Base-by-base conservation (phyloP, 2,329 filamentous ascomycete genomes). In the Fusarium burgessii region DNA sequence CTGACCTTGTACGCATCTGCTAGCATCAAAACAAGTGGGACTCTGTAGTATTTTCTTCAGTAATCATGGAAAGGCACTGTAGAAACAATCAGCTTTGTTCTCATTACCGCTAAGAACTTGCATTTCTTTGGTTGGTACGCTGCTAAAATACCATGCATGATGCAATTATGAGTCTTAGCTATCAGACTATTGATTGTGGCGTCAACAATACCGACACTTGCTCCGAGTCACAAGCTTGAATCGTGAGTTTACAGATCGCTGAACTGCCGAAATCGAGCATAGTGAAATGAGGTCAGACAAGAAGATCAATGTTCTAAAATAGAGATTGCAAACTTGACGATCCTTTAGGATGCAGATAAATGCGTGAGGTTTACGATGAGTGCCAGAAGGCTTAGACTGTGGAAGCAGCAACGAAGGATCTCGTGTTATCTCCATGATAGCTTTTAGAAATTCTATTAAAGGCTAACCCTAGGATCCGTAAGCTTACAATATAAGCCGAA, bases 381-480 rank as follows among this genome's bases (percentile, higher is more conserved):
- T 20, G 23, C 13, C 14, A 41, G 5, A 20, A 41, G 12, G 9
- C 7, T 41, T n/a, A 2, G 27, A n/a, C 10, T 41, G 18, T 7
- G 25, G 25, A 14, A 29, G 29, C 14, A 2, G 18, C 23, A 52
- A 18, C 25, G 10, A 29, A 29, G 7, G 14, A 14, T 12, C 33
- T 6, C 40, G 15, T 27, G 10, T 6, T 3, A 1, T 27, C 40
- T 3, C 4, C 13, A 4, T 29, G 11, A 29, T 29, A 20, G 25
- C 17, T 6, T 4, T 5, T 1, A 15, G 17, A 36, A 29, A 15
- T 15, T 9, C 1, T 5, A 1, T 12, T 27, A 12, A 2, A 38
- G 17, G 17, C 13, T 17, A n/a, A n/a, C 2, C 15, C 3, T 2
- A n/a, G 2, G 5, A 3, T 5, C 20, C n/a, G 4, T 17, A 4